Evolutionary conservation across 768 basidiomycete genomes (phyloP).

Genomic region (Lactarius sp.): DNA sequence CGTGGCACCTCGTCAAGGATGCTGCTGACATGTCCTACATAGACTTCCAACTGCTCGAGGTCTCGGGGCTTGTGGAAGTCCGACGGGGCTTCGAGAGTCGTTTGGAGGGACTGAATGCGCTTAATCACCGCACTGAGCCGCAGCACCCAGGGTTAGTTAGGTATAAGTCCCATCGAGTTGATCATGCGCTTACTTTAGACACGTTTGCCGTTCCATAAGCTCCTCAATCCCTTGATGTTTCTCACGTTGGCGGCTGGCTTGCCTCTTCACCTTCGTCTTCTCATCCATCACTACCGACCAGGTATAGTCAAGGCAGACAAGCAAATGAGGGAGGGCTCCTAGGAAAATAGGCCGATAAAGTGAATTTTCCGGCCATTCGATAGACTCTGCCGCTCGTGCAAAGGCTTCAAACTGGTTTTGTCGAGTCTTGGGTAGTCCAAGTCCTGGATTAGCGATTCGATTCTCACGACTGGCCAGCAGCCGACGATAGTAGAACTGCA

Average conservation of each 20-base stretch:
- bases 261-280: conserved; percentile 17
- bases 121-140: not conserved
- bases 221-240: conserved; percentile 21
- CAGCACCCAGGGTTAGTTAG: not conserved
- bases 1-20: conserved; percentile 1
- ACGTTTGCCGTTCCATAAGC: conserved; percentile 16
- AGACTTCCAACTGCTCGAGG: not conserved
- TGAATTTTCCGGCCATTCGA: conserved; percentile 14
- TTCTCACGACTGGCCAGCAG: conserved; percentile 3
- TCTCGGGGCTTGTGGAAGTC: conserved; percentile 5
- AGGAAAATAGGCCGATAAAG: conserved; percentile 22
- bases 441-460: conserved; percentile 7
- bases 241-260: not conserved
- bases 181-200: not conserved
- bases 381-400: not conserved
- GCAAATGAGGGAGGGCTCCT: conserved; percentile 23
- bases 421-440: conserved; percentile 16
- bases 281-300: conserved; percentile 1
- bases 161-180: too few relatives aligned
- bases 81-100: conserved; percentile 1
- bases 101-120: not conserved
- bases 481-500: conserved; percentile 14
- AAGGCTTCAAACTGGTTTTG: conserved; percentile 11
- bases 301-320: conserved; percentile 16
- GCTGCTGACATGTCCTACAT: not conserved